A percentile compares a stretch with the other conserved stretches of the same genome.
Conservation (phyloP, 2,329 filamentous ascomycete genomes). For the Aaosphaeria arxii region DNA sequence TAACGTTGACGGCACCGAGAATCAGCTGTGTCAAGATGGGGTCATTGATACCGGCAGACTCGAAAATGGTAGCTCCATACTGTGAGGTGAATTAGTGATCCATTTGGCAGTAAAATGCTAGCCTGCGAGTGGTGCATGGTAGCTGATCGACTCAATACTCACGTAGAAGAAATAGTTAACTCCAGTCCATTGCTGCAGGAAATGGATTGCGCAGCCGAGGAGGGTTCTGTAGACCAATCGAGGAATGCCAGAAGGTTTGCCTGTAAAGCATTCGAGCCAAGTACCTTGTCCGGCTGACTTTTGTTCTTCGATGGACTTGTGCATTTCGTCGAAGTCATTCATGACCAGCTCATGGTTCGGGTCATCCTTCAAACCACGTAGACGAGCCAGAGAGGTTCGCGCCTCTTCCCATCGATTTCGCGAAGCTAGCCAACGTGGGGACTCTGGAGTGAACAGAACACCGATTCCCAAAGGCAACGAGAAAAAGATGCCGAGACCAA, state of each 20-base stretch:
- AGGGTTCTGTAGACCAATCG: slow-evolving; percentile 38
- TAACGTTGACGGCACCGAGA: slow-evolving; percentile 51
- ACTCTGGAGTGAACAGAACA: slow-evolving; percentile 28
- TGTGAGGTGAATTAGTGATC: slow-evolving; percentile 36
- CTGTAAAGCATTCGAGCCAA: slow-evolving; percentile 31
- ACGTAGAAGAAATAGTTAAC: slow-evolving; percentile 54
- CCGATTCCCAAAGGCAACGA: slow-evolving; percentile 29
- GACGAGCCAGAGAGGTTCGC: slow-evolving; percentile 50
- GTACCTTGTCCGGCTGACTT: slow-evolving; percentile 23
- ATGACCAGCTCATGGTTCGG: slow-evolving; percentile 46
- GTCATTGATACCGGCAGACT: slow-evolving; percentile 63
- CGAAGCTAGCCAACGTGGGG: slow-evolving; percentile 46
- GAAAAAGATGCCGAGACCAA: slow-evolving; percentile 30
- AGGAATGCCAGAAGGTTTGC: slow-evolving; percentile 34
- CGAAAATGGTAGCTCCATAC: slow-evolving; percentile 67
- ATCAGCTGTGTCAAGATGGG: slow-evolving; percentile 47
- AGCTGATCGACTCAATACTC: slow-evolving; percentile 10
- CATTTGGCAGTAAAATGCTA: background rate
- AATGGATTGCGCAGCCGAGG: slow-evolving; percentile 25
- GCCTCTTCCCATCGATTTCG: slow-evolving; percentile 49
- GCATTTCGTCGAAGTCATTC: slow-evolving; percentile 48
- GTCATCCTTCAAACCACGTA: slow-evolving; percentile 52
- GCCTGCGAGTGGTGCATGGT: background rate
- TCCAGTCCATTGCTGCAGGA: slow-evolving; percentile 33
- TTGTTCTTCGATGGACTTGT: slow-evolving; percentile 26